Evolutionary conservation across 2,329 filamentous ascomycete genomes (phyloP), one percentile per base, ranked within the genome.

Genomic region (Phyllosticta citriasiana): DNA sequence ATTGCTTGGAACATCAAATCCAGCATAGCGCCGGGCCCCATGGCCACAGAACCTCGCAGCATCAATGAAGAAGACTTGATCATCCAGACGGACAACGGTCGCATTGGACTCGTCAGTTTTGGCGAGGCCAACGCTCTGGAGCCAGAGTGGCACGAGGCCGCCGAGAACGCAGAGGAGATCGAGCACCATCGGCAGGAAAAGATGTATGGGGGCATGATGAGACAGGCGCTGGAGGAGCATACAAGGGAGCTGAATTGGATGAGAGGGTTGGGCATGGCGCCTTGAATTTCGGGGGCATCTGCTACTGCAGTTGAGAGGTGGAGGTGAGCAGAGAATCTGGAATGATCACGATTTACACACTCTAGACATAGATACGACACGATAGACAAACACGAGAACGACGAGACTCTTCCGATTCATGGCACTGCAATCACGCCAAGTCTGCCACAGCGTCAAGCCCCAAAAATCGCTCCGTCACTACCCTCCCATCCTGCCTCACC

Each of bases 1-100:
- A 58, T 1, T 72, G 69, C 0, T 71, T 71, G 27, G 88, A 84
- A 59, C 91, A 94, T 66, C 87, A 94, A 63, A 90, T 88, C 4
- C 83, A 91, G 66, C 95, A 95, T 96, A 53, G 67, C 93, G 2
- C 86, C 89, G 2, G 27, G 27, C 9, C 77, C 78, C 56, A 1
- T 58, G 8, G 57, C 55, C 35, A 58, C 54, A 2, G 47, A 22
- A 33, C 57, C 10, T 5, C 64, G 63, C 1, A 66, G 65, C 0
- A 63, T 71, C 0, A 73, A 75, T 16, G 59, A 74, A 50, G 85
- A 91, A 67, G 87, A 93, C 67, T 74, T 97, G 12, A 73, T 96
- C 3, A 79, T 96, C 55, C 96, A 91, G 91, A 96, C 91, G 0
- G 92, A 91, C 19, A 91, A 96, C 51, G 78, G 78, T 62, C 86